Conservation (phyloP, 1,284 basidiomycete genomes). For the Trichosporon ovoides region DNA sequence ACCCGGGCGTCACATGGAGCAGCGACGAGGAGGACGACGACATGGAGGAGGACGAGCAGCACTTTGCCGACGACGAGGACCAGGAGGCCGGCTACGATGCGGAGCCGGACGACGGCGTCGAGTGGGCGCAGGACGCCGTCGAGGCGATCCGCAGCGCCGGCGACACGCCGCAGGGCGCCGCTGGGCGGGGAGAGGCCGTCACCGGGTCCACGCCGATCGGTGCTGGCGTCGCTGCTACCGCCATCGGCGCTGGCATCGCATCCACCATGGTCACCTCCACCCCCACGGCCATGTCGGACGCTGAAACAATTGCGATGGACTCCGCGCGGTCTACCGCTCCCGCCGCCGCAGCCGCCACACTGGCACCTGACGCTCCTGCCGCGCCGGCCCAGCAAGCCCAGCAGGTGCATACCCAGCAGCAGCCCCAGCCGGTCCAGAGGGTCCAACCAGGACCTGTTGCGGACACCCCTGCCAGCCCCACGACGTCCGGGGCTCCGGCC, state of each 20-base stretch:
- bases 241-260: neutral
- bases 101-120: constrained; percentile 53
- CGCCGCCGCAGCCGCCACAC: neutral
- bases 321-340: neutral
- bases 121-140: constrained; percentile 51
- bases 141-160: constrained; percentile 42
- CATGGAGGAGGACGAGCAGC: constrained; percentile 52
- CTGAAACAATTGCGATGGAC: neutral
- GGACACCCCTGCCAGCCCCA: constrained; percentile 1
- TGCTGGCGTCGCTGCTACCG: neutral
- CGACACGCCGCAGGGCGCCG: constrained; percentile 12
- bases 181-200: constrained; percentile 10
- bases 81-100: constrained; percentile 24
- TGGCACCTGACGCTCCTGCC: neutral
- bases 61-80: constrained; percentile 53
- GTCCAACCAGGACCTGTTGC: neutral
- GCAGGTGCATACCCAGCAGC: neutral
- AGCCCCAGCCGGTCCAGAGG: neutral
- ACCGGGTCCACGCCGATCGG: neutral
- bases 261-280: neutral
- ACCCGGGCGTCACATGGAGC: constrained; percentile 57
- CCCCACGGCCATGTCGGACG: neutral
- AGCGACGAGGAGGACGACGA: constrained; percentile 68
- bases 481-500: constrained; percentile 6
- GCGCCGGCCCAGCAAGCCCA: neutral